Evolutionary conservation across 2,329 filamentous ascomycete genomes (phyloP).

Genomic region (Trichophyton rubrum): DNA sequence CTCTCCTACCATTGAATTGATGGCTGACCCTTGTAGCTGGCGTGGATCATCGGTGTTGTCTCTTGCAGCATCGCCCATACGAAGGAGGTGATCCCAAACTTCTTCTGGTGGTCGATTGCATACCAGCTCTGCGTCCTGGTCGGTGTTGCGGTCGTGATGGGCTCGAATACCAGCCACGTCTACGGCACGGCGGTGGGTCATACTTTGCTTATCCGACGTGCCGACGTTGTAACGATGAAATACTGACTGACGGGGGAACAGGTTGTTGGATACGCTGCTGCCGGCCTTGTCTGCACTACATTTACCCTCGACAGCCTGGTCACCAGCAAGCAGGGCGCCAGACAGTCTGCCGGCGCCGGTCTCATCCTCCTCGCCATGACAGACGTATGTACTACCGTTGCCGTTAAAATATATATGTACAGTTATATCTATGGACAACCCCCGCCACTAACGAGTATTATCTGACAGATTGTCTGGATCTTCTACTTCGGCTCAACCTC

Average conservation of each 20-base stretch:
- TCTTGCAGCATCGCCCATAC: slow-evolving; percentile 62
- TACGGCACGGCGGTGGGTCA: slow-evolving; percentile 70
- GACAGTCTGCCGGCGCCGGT: slow-evolving; percentile 78
- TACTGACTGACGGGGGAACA: slow-evolving; percentile 26
- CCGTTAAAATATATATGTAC: not conserved
- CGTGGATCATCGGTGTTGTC: slow-evolving; percentile 89
- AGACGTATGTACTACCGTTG: slow-evolving; percentile 48
- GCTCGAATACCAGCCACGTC: slow-evolving; percentile 68
- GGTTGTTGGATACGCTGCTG: slow-evolving; percentile 74
- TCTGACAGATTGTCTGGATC: slow-evolving; percentile 85
- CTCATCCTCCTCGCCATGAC: slow-evolving; percentile 93
- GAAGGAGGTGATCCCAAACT: slow-evolving; percentile 57
- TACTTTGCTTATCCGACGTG: no score
- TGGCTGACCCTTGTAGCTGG: slow-evolving; percentile 49
- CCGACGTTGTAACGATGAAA: not conserved
- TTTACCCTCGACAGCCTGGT: slow-evolving; percentile 78
- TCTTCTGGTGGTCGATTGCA: slow-evolving; percentile 81
- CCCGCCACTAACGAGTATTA: not conserved
- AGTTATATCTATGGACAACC: not conserved
- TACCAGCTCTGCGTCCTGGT: slow-evolving; percentile 75
- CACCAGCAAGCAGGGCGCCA: slow-evolving; percentile 57
- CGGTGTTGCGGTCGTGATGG: slow-evolving; percentile 70
- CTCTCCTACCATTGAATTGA: not conserved
- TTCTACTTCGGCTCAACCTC: slow-evolving; percentile 96
- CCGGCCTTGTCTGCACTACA: slow-evolving; percentile 71